Percentiles rank a stretch among this genome's conserved stretches.
Evolutionary conservation across 805 yeast species (phyloP).

Genomic region (Nakazawaea wickerhamii): DNA sequence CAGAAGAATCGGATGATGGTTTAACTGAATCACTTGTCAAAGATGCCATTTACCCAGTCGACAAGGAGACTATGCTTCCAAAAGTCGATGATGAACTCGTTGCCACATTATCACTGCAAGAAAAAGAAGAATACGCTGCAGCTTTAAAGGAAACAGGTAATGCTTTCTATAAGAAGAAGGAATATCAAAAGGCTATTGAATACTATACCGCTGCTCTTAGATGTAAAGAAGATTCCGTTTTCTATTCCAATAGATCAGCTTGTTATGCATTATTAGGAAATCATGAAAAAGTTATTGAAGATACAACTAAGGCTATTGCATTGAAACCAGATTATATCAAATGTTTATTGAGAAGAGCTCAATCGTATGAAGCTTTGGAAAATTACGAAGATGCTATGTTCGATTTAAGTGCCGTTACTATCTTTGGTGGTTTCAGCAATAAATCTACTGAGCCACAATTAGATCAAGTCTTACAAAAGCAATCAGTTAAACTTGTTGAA

Average conservation of each 20-base stretch:
- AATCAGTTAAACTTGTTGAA: constrained; percentile 68
- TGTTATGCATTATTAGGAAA: constrained; percentile 82
- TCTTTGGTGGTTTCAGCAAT: constrained; percentile 78
- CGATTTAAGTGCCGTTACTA: constrained; percentile 85
- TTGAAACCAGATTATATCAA: constrained; percentile 87
- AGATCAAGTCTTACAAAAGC: constrained; percentile 81
- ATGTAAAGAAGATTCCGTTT: constrained; percentile 78
- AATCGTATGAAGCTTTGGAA: constrained; percentile 80
- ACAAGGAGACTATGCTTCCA: constrained; percentile 50
- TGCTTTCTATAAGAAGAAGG: constrained; percentile 61
- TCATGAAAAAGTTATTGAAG: constrained; percentile 79
- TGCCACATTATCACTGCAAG: constrained; percentile 38
- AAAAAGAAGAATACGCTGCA: constrained; percentile 60
- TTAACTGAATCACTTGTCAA: constrained; percentile 18
- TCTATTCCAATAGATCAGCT: constrained; percentile 93
- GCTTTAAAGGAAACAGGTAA: constrained; percentile 90
- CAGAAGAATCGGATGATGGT: constrained; percentile 26
- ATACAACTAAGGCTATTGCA: constrained; percentile 79
- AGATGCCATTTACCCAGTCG: constrained; percentile 43
- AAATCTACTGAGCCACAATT: constrained; percentile 72
- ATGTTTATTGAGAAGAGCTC: constrained; percentile 89
- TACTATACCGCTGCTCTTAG: constrained; percentile 75
- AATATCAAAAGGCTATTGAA: constrained; percentile 70
- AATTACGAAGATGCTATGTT: constrained; percentile 79
- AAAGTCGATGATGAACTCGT: constrained; percentile 43